These are phyloP conservation scores for Penicillium sp. DNA, from an alignment of 2,329 filamentous ascomycete genomes.

Conservation along the genomic window DNA sequence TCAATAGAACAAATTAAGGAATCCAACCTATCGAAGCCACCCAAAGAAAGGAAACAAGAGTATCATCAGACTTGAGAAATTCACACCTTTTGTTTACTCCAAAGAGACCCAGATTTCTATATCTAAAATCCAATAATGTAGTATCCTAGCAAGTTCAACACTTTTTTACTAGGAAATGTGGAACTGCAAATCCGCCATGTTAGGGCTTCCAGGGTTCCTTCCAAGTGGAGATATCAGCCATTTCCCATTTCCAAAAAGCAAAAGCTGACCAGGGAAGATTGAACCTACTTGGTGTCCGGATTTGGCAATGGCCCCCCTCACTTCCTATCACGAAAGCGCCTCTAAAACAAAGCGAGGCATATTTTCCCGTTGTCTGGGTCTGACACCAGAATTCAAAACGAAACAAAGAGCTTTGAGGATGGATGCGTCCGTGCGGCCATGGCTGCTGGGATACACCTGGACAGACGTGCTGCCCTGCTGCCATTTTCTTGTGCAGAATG, in stretches of 20 bases:
- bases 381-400: background rate
- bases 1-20: background rate
- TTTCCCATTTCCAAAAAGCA: background rate
- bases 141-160: background rate
- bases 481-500: background rate
- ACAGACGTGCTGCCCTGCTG: background rate
- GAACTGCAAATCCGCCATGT: background rate
- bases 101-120: background rate
- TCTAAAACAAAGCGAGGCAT: background rate
- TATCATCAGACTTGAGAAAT: background rate
- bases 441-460: background rate
- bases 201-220: background rate
- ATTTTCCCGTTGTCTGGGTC: background rate
- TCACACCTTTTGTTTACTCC: background rate
- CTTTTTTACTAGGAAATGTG: no score
- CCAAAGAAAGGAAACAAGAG: background rate
- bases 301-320: background rate
- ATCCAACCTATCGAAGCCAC: background rate
- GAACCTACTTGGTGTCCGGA: background rate
- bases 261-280: background rate
- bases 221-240: background rate
- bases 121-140: background rate
- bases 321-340: background rate
- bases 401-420: background rate
- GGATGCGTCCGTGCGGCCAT: background rate